Evolutionary conservation across 495 filamentous ascomycete genomes (phyloP).

Genomic region (Xylaria bambusicola): DNA sequence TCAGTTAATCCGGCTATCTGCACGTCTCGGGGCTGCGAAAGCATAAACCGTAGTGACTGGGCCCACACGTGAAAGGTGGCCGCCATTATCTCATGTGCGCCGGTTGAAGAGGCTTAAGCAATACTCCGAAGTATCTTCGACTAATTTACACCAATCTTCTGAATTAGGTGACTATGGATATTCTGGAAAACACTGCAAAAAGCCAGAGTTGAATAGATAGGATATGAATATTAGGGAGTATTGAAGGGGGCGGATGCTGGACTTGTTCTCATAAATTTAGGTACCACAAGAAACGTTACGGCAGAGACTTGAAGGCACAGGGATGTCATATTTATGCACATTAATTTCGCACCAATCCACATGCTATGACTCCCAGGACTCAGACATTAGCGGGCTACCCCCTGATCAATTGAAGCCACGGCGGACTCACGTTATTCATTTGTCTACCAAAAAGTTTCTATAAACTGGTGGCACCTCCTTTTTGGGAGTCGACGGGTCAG

Average conservation of each 20-base stretch:
- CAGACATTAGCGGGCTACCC: background rate
- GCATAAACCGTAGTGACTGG: background rate
- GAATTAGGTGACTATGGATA: too few relatives aligned
- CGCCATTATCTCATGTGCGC: background rate
- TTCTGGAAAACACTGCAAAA: too few relatives aligned
- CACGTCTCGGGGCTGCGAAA: constrained; percentile 15
- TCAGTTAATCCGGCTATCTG: constrained; percentile 6
- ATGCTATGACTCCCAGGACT: background rate
- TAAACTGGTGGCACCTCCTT: background rate
- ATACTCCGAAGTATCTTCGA: background rate
- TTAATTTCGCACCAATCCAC: background rate
- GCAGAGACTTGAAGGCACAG: background rate
- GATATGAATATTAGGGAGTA: too few relatives aligned
- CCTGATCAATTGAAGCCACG: background rate
- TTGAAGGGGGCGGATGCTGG: too few relatives aligned
- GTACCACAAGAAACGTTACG: background rate
- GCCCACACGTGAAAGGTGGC: background rate
- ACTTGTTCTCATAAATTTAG: too few relatives aligned
- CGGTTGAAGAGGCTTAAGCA: background rate
- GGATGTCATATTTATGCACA: background rate
- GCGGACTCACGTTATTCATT: constrained; percentile 16
- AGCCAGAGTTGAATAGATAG: too few relatives aligned
- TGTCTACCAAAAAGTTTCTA: constrained; percentile 1
- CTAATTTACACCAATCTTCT: background rate
- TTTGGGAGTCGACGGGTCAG: background rate